Evolutionary conservation across 129 eudicot species (phyloP).

Genomic region (Helichrysum umbraculigerum): DNA sequence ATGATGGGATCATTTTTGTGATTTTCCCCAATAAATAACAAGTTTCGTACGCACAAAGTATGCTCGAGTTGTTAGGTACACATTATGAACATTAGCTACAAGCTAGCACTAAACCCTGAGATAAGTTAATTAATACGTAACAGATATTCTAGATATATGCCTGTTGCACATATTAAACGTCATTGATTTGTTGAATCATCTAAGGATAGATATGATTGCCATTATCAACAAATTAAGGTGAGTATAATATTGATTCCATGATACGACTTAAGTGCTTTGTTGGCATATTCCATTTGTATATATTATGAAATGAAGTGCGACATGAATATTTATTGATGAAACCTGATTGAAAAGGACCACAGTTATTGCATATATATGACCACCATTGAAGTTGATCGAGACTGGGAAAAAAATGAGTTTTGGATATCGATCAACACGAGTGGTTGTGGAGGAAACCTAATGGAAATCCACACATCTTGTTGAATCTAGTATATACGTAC

Average conservation of each 20-base stretch:
- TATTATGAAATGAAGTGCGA: slow-evolving; percentile 9
- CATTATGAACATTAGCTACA: no score
- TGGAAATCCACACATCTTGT: slow-evolving; percentile 35
- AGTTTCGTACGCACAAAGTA: no score
- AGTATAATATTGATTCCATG: slow-evolving; percentile 24
- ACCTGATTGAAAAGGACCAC: slow-evolving; percentile 34
- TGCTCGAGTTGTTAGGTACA: no score
- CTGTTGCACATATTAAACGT: not conserved
- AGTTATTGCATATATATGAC: slow-evolving; percentile 29
- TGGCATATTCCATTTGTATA: slow-evolving; percentile 30
- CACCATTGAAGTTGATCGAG: slow-evolving; percentile 26
- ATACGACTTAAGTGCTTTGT: slow-evolving; percentile 27
- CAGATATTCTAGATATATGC: not conserved
- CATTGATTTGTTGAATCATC: slow-evolving; percentile 21
- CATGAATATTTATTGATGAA: slow-evolving; percentile 31
- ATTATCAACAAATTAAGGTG: slow-evolving; percentile 2
- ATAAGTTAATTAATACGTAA: no score
- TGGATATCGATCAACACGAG: slow-evolving; percentile 12
- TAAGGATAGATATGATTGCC: slow-evolving; percentile 21
- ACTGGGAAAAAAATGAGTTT: slow-evolving; percentile 17
- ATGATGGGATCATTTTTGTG: no score
- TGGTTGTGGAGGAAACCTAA: slow-evolving; percentile 31
- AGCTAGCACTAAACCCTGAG: no score
- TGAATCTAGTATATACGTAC: not conserved
- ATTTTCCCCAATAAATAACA: no score